phyloP scores from a whole-genome alignment of 345 rosid species.

The Cardiospermum halicacabum region DNA sequence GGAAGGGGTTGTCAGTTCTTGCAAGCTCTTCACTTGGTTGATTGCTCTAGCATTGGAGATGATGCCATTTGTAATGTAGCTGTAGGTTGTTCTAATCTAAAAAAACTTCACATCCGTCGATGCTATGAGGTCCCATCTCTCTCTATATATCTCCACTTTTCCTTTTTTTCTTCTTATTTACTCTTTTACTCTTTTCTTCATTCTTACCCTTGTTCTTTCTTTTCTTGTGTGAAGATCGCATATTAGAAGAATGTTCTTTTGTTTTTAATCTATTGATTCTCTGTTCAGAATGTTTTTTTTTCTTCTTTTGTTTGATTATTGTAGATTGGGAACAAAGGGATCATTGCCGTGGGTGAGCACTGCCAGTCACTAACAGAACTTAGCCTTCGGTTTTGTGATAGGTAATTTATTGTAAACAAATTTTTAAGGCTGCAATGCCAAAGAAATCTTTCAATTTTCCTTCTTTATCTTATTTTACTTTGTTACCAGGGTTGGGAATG shows the following conservation, averaged over 20 bases:
- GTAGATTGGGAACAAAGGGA: constrained; percentile 82
- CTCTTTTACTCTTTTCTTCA: constrained; percentile 23
- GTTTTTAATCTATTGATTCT: not conserved
- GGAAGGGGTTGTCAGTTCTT: constrained; percentile 77
- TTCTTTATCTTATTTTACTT: not conserved
- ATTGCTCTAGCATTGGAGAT: constrained; percentile 80
- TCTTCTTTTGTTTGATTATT: not conserved
- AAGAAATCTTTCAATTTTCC: not conserved
- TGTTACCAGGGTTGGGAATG: constrained; percentile 66
- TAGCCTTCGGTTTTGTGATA: constrained; percentile 83
- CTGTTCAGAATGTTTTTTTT: not conserved
- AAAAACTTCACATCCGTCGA: constrained; percentile 86
- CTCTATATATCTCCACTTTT: constrained; percentile 21
- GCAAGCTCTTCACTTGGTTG: constrained; percentile 81
- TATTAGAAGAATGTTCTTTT: not conserved
- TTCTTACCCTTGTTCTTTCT: not conserved
- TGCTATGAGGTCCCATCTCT: constrained; percentile 68
- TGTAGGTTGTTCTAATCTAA: constrained; percentile 71
- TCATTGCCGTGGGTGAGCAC: constrained; percentile 69
- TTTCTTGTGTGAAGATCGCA: not conserved
- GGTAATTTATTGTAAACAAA: constrained; percentile 33
- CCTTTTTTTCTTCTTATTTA: constrained; percentile 23
- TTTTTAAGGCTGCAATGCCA: not conserved
- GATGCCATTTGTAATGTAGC: constrained; percentile 75
- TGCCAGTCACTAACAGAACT: constrained; percentile 76